phyloP scores from a whole-genome alignment of 768 basidiomycete genomes.

The Pleurotus giganteus region DNA sequence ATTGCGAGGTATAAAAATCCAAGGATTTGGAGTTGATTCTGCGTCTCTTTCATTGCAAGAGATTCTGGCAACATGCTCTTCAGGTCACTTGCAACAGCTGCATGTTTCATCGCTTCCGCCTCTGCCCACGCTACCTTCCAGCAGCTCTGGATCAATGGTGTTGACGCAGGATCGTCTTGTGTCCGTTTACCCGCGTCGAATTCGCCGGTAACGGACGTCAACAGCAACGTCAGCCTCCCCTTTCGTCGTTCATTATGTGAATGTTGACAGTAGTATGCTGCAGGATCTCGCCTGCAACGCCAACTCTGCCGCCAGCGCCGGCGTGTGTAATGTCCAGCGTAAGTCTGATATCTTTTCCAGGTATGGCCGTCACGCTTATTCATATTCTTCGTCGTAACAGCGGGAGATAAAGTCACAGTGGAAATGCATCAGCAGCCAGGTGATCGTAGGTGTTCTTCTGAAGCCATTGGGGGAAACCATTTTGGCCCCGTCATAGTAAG shows the following conservation, averaged over 20 bases:
- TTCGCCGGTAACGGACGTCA: slow-evolving; percentile 42
- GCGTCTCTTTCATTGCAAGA: not conserved
- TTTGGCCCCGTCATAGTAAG: slow-evolving; percentile 43
- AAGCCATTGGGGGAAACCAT: slow-evolving; percentile 52
- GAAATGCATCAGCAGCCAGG: slow-evolving; percentile 39
- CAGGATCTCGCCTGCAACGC: slow-evolving; percentile 52
- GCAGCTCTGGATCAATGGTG: slow-evolving; percentile 49
- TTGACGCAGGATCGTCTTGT: slow-evolving; percentile 46
- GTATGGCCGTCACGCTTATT: not conserved
- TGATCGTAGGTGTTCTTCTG: slow-evolving; percentile 41
- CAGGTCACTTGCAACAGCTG: slow-evolving; percentile 23
- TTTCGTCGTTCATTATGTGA: not conserved
- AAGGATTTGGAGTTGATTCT: not conserved
- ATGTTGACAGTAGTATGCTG: not conserved
- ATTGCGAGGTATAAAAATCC: slow-evolving; percentile 1
- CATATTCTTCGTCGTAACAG: slow-evolving; percentile 19
- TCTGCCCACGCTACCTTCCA: slow-evolving; percentile 55
- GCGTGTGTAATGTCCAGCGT: slow-evolving; percentile 43
- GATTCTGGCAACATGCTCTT: slow-evolving; percentile 30
- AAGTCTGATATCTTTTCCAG: slow-evolving; percentile 11
- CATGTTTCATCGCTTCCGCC: slow-evolving; percentile 35
- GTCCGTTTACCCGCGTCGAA: slow-evolving; percentile 44
- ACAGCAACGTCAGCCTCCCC: slow-evolving; percentile 26
- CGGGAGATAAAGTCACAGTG: slow-evolving; percentile 45
- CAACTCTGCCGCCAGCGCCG: slow-evolving; percentile 26